A percentile compares a stretch with the other conserved stretches of the same genome.
These are phyloP conservation scores for Didymella arachidicola DNA, from an alignment of 2,329 filamentous ascomycete species.

Conservation along the genomic window DNA sequence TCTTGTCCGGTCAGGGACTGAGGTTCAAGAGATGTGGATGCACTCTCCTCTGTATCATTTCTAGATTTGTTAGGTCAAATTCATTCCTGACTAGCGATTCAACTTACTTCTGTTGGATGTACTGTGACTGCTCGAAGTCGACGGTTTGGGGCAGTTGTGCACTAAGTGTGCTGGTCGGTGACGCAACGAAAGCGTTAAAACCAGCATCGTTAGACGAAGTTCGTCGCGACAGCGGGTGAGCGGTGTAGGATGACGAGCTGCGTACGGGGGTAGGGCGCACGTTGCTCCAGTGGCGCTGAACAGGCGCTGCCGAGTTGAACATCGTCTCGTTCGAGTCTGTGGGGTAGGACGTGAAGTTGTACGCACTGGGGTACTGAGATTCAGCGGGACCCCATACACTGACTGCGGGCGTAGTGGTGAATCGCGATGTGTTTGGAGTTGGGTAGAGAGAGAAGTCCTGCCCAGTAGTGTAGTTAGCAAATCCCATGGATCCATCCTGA, in stretches of 20 bases:
- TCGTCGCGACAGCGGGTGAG: slow-evolving; percentile 33
- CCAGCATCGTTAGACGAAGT: slow-evolving; percentile 35
- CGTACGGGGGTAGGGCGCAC: slow-evolving; percentile 33
- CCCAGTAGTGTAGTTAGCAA: slow-evolving; percentile 50
- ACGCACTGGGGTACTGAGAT: slow-evolving; percentile 37
- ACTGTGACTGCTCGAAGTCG: slow-evolving; percentile 35
- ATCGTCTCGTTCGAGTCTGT: slow-evolving; percentile 32
- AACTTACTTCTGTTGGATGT: slow-evolving; percentile 33
- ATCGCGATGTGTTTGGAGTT: slow-evolving; percentile 34
- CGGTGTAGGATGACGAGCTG: slow-evolving; percentile 40
- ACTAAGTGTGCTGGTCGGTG: slow-evolving; percentile 43
- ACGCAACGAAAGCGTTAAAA: slow-evolving; percentile 41
- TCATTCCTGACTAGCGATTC: no score
- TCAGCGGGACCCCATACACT: slow-evolving; percentile 39
- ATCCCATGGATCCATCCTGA: slow-evolving; percentile 43
- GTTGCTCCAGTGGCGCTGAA: slow-evolving; percentile 36
- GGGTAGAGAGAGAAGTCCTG: slow-evolving; percentile 47
- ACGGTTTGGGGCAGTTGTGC: slow-evolving; percentile 32
- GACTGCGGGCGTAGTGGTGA: slow-evolving; percentile 30
- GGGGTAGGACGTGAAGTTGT: slow-evolving; percentile 38
- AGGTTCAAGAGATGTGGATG: slow-evolving; percentile 30
- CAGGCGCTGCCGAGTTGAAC: slow-evolving; percentile 29
- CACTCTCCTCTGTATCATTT: slow-evolving; percentile 40
- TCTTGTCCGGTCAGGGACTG: slow-evolving; percentile 44
- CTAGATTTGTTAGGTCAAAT: slow-evolving; percentile 24